phyloP scores from a whole-genome alignment of 306 rosid species.

The Vicia faba region DNA sequence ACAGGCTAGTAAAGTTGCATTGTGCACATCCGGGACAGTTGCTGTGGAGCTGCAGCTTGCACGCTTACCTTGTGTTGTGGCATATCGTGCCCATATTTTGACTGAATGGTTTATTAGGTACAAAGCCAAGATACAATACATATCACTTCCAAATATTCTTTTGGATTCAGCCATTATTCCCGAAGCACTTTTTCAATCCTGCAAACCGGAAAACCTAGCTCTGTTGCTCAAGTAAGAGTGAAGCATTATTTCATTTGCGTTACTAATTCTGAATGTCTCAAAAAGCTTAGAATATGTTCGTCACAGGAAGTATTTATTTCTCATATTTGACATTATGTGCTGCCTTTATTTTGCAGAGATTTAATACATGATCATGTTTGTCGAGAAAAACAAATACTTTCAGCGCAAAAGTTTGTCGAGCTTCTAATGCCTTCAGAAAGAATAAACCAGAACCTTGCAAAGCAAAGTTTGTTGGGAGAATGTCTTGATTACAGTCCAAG shows the following conservation, averaged over 20 bases:
- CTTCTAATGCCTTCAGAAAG: conserved; percentile 62
- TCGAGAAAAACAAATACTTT: conserved; percentile 62
- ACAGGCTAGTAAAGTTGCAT: conserved; percentile 85
- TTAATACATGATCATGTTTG: conserved; percentile 49
- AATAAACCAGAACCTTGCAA: conserved; percentile 25
- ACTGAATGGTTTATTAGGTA: conserved; percentile 73
- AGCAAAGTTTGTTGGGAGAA: conserved; percentile 30
- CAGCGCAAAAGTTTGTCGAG: conserved; percentile 61
- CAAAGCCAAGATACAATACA: conserved; percentile 66
- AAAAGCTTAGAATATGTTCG: conserved; percentile 22
- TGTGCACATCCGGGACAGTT: conserved; percentile 91
- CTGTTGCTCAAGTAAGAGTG: conserved; percentile 53
- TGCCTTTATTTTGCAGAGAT: conserved; percentile 49
- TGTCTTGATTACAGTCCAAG: conserved; percentile 56
- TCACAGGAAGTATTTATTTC: not conserved
- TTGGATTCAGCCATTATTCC: conserved; percentile 72
- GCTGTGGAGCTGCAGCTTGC: conserved; percentile 86
- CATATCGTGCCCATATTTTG: conserved; percentile 83
- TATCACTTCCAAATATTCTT: conserved; percentile 89
- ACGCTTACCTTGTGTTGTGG: conserved; percentile 77
- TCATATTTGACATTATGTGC: conserved; percentile 14
- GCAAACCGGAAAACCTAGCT: conserved; percentile 63
- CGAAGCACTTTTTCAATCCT: conserved; percentile 73
- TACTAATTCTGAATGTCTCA: conserved; percentile 1
- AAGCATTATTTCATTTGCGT: not conserved